phyloP scores from a whole-genome alignment of 768 basidiomycete species.

The Rhodotorula graminis region DNA sequence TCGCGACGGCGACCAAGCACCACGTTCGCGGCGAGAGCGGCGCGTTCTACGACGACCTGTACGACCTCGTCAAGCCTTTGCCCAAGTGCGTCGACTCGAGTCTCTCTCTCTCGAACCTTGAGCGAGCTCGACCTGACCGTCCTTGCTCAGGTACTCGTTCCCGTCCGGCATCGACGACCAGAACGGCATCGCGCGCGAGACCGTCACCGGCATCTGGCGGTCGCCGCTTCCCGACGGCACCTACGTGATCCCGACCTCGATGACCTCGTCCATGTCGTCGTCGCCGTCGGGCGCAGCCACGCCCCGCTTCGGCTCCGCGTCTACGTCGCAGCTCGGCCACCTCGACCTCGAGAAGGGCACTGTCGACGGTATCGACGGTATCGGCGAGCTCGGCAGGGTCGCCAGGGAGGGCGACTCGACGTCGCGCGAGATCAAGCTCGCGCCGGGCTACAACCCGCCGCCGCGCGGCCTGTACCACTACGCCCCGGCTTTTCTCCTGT shows the following conservation, averaged over 20 bases:
- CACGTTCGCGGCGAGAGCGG: conserved; percentile 65
- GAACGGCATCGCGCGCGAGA: not conserved
- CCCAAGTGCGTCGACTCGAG: conserved; percentile 45
- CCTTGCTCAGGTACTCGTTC: conserved; percentile 23
- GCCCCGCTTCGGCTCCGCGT: not conserved
- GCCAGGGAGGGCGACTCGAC: not conserved
- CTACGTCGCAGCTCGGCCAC: not conserved
- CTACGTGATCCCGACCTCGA: conserved; percentile 3
- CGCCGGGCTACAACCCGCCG: conserved; percentile 20
- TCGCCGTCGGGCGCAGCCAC: not conserved
- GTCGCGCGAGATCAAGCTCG: conserved; percentile 4
- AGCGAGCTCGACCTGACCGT: too few species aligned
- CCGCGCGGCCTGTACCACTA: conserved; percentile 5
- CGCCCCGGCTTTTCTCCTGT: conserved; percentile 16
- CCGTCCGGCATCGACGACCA: conserved; percentile 20
- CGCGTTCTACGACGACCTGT: conserved; percentile 69
- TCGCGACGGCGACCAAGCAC: conserved; percentile 42
- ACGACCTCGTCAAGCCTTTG: conserved; percentile 63
- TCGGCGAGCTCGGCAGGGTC: not conserved
- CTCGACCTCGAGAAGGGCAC: conserved; percentile 25
- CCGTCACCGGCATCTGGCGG: conserved; percentile 23
- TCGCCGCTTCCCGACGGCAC: conserved; percentile 15
- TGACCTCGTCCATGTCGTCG: not conserved
- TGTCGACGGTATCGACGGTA: too few species aligned
- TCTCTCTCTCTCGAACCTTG: not conserved